Evolutionary conservation across 148 eudicot genomes (phyloP), one percentile per base, ranked within the genome.

Genomic region (Polygonum maritimum): DNA sequence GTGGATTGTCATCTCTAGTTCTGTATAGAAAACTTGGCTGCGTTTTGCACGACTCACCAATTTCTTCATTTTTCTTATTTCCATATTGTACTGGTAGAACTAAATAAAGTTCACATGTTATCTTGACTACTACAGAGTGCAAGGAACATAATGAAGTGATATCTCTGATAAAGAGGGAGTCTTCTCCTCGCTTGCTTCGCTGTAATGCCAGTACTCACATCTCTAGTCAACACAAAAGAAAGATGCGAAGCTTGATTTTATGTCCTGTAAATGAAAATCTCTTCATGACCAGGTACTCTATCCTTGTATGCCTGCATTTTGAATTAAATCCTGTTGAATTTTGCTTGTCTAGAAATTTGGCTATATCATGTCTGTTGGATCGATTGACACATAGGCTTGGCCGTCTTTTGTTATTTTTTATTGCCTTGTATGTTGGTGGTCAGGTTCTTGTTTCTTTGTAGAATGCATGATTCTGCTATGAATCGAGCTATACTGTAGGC

Each of bases 151-250:
- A 47, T 79, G 97, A 90, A 81, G 78, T 94, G 84, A 84, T 90
- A 73, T 76, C 85, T 31, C 63, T 85, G 78, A 84, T 94, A 35
- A 76, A 84, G 77, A 90, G 88, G 79, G 11, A 81, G 78, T 83
- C 92, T 75, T 89, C 92, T 60, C 90, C 97, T 13, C 60, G 80
- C 75, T 74, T 83, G 39, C 77, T 94, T 55, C 89, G 79, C 58
- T 90, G 92, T 78, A 85, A 84, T 78, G 82, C 87, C 67, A 81
- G 82, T 76, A 69, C 76, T 79, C 83, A 89, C 69, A 76, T 90
- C 77, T 77, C 96, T 41, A 89, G 97, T 80, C 97, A 89, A 82
- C 98, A 94, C 83, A 94, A 92, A 83, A 89, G 98, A 83, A 94
- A 94, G 91, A 81, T 90, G 80, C 86, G 96, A 88, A 94, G 91